Conservation (phyloP, 1,284 basidiomycete genomes). For the Lentinula novae-zelandiae region DNA sequence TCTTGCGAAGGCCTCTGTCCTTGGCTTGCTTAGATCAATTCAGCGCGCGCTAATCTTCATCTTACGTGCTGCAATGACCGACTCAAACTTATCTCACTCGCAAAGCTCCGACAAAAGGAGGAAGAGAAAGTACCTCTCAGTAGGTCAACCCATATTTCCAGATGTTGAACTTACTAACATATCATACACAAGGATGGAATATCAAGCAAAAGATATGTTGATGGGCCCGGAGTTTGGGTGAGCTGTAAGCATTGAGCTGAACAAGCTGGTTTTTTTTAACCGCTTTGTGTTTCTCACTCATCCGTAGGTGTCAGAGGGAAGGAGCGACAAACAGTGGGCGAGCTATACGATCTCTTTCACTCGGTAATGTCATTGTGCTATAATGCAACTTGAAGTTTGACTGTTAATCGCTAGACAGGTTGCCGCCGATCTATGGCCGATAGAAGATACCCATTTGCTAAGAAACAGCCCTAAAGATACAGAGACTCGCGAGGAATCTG, state of each 20-base stretch:
- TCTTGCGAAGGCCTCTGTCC: too few relatives aligned
- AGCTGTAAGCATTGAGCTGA: conserved; percentile 45
- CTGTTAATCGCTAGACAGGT: conserved; percentile 37
- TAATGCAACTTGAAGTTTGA: neutral
- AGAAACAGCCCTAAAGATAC: conserved; percentile 21
- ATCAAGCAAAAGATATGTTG: conserved; percentile 57
- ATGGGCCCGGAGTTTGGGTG: conserved; percentile 79
- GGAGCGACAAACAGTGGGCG: conserved; percentile 70
- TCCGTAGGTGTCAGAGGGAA: conserved; percentile 63
- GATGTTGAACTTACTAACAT: neutral
- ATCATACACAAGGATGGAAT: conserved; percentile 48
- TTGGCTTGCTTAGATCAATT: too few relatives aligned
- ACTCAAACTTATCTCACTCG: conserved; percentile 13
- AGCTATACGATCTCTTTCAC: conserved; percentile 75
- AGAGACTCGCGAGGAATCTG: conserved; percentile 18
- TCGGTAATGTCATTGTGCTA: conserved; percentile 42
- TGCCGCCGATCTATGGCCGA: conserved; percentile 68
- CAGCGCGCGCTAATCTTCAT: too few relatives aligned
- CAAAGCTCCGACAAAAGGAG: conserved; percentile 20
- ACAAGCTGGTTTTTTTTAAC: too few relatives aligned
- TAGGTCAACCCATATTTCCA: conserved; percentile 21
- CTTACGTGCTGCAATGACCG: neutral
- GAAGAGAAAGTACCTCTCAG: conserved; percentile 42
- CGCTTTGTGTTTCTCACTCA: neutral
- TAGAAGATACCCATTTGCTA: conserved; percentile 21